Evolutionary conservation across 2,329 filamentous ascomycete genomes (phyloP).

Genomic region (Lasiodiplodia sp.): DNA sequence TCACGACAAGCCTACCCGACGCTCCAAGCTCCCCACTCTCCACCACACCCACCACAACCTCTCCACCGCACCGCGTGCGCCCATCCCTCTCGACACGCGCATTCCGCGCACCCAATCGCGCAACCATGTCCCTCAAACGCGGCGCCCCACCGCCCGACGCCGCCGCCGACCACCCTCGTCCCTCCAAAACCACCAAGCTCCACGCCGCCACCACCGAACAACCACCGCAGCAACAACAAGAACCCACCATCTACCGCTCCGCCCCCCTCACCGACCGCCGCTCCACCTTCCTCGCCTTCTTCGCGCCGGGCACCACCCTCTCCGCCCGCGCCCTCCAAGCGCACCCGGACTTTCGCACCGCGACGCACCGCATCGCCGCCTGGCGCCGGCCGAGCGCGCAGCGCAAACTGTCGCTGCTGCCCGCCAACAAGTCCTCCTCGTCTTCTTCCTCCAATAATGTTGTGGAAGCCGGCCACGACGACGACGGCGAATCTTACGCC

Average conservation of each 20-base stretch:
- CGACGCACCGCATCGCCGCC: slow-evolving; percentile 60
- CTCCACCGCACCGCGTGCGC: not conserved
- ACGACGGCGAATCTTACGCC: slow-evolving; percentile 62
- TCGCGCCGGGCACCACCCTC: slow-evolving; percentile 53
- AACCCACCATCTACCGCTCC: slow-evolving; percentile 53
- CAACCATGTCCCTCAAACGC: slow-evolving; percentile 44
- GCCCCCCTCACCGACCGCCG: slow-evolving; percentile 56
- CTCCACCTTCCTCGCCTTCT: slow-evolving; percentile 60
- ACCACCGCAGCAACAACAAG: not conserved
- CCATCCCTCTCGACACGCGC: not conserved
- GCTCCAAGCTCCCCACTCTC: not conserved
- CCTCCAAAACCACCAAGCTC: not conserved
- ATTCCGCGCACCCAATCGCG: not conserved
- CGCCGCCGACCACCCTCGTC: slow-evolving; percentile 25
- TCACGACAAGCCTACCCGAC: not conserved
- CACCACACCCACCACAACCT: not conserved
- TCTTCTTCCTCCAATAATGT: not conserved
- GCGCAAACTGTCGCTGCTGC: slow-evolving; percentile 45
- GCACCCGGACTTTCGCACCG: slow-evolving; percentile 52
- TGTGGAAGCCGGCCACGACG: slow-evolving; percentile 54
- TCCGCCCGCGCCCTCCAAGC: slow-evolving; percentile 47
- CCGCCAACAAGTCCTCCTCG: slow-evolving; percentile 34
- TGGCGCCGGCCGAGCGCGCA: slow-evolving; percentile 59
- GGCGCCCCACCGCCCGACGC: slow-evolving; percentile 33
- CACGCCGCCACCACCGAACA: not conserved